Evolutionary conservation across 306 rosid species (phyloP), one percentile per base, ranked within the genome.

Genomic region (Glycine tomentella): DNA sequence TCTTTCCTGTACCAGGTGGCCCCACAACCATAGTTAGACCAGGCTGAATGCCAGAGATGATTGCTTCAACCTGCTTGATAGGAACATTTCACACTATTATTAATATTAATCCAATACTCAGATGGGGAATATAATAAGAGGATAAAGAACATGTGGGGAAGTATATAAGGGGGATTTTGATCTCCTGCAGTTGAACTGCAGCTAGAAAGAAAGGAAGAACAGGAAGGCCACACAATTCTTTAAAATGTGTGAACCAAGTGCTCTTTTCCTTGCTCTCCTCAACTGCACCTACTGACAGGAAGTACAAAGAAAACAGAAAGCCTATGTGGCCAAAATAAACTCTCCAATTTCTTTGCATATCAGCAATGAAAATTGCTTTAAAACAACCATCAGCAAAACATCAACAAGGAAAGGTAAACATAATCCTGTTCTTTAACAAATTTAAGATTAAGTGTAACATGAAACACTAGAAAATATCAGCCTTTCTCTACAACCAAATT

Each of bases 1-100:
- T 95, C 88, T 95, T 95, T 88, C 99, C 99, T 0, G 97, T 95
- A 87, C 99, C 98, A 88, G 99, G 99, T 65, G 99, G 99, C 83
- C 99, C 99, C 62, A 95, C 99, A 82, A 92, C 97, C 99, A 93
- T 95, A 59, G 99, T 93, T 69, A 95, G 85, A 51, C 99, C 99
- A 66, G 99, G 98, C 88, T 95, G 99, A 82, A 93, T 84, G 59
- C 99, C 99, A 15, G 97, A 95, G 58, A 92, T 89, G 81, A 95
- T 93, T 63, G 99, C 98, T 75, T 90, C 97, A 81, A 90, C 86
- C 99, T 95, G 84, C 55, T 75, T 25, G 74, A 72, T 10, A 59
- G 57, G 49, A 76, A 81, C 3, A 70, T 80, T 62, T 48, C 33
- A 68, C 38, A 45, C 58, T 66, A 40, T 61, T 33, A 68, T 62